Conservation (phyloP, 352 stramenopile genomes). For the Globisporangium spinosum region DNA sequence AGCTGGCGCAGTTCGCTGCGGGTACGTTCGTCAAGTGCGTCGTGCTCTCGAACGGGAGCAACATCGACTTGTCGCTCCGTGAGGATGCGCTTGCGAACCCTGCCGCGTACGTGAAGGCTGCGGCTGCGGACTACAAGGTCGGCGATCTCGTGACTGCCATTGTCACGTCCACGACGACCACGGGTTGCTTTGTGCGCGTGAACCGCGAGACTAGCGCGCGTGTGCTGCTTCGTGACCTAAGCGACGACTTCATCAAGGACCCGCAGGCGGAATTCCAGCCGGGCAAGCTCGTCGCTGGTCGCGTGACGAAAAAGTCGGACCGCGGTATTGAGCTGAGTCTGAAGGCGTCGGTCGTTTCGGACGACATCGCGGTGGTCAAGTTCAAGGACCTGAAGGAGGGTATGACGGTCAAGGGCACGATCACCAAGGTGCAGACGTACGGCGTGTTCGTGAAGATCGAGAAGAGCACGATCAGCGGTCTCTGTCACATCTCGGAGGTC, state of each 20-base stretch:
- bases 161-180: constrained; percentile 89
- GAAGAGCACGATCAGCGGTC: constrained; percentile 92
- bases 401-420: constrained; percentile 92
- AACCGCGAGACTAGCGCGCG: constrained; percentile 84
- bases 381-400: constrained; percentile 90
- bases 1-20: constrained; percentile 53
- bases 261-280: constrained; percentile 85
- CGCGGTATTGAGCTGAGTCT: constrained; percentile 91
- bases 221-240: constrained; percentile 94
- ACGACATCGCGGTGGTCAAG: constrained; percentile 78
- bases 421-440: constrained; percentile 94
- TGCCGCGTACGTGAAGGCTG: constrained; percentile 49
- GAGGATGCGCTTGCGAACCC: constrained; percentile 51
- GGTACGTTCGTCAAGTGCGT: constrained; percentile 73
- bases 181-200: constrained; percentile 93
- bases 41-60: constrained; percentile 47
- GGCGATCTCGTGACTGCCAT: constrained; percentile 90
- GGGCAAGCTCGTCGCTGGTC: constrained; percentile 93
- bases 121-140: constrained; percentile 33
- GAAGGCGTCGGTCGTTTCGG: constrained; percentile 92
- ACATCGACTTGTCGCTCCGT: constrained; percentile 80
- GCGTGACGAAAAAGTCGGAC: constrained; percentile 88
- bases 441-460: constrained; percentile 96
- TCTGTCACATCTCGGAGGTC: constrained; percentile 96
- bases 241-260: constrained; percentile 93